Evolutionary conservation across 1,284 basidiomycete genomes (phyloP).

Genomic region (Ceratobasidium sp.): DNA sequence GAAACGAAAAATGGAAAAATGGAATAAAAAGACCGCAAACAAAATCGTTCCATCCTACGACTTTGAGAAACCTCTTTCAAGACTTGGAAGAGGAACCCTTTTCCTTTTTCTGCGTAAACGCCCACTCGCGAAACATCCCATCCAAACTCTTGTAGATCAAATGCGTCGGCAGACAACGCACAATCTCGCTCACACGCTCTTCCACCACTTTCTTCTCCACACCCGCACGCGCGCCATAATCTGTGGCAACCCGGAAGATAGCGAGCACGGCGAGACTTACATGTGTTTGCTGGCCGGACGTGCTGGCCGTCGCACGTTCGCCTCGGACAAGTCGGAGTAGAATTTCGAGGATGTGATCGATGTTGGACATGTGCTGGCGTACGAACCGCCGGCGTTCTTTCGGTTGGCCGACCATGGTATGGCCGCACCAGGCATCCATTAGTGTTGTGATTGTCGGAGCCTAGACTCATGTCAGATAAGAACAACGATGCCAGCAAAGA

Average conservation of each 20-base stretch:
- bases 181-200: constrained; percentile 87
- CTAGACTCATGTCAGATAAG: constrained; percentile 60
- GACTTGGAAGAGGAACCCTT: constrained; percentile 39
- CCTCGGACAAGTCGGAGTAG: constrained; percentile 89
- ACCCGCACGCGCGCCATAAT: constrained; percentile 80
- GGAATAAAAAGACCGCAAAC: neutral
- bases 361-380: constrained; percentile 85
- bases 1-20: neutral
- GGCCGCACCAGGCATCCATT: constrained; percentile 87
- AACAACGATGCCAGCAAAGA: constrained; percentile 1
- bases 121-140: constrained; percentile 93
- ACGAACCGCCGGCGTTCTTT: constrained; percentile 89
- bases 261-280: constrained; percentile 92
- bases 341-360: constrained; percentile 91
- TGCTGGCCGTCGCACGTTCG: constrained; percentile 78
- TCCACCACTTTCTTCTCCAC: constrained; percentile 79
- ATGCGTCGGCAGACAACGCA: constrained; percentile 86
- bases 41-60: constrained; percentile 4
- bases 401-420: constrained; percentile 80
- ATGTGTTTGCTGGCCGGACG: constrained; percentile 82
- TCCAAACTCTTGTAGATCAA: constrained; percentile 91
- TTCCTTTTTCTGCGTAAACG: constrained; percentile 43
- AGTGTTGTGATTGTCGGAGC: constrained; percentile 92
- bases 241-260: constrained; percentile 85
- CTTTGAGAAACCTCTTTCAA: neutral